Percentiles rank a stretch among this genome's conserved stretches.
These are phyloP conservation scores for Zasmidium angulare DNA, from an alignment of 2,329 filamentous ascomycete species.

Conservation along the genomic window DNA sequence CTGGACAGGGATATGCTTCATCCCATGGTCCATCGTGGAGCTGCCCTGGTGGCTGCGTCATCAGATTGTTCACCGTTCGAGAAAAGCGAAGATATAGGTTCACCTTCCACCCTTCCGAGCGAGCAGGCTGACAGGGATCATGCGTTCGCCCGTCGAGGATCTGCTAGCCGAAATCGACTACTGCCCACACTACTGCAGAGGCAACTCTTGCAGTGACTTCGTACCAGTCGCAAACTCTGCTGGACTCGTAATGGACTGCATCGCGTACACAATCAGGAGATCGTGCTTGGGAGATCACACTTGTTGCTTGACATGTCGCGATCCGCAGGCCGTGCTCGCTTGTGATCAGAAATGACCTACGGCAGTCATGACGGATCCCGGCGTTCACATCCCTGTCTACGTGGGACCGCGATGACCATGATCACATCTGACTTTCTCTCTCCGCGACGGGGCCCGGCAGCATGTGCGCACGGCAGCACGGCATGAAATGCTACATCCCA, in stretches of 20 bases:
- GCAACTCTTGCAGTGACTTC: background rate
- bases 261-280: background rate
- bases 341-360: background rate
- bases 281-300: background rate
- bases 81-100: background rate
- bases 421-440: slow-evolving; percentile 2
- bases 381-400: background rate
- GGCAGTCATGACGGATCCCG: background rate
- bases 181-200: slow-evolving; percentile 1
- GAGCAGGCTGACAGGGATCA: background rate
- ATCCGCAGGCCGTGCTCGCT: background rate
- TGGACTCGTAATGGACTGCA: background rate
- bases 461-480: slow-evolving; percentile 3
- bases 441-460: background rate
- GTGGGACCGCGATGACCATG: background rate
- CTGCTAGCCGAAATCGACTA: background rate
- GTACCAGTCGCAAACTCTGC: background rate
- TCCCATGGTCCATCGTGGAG: background rate
- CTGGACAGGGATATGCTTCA: no score
- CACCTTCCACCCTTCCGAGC: background rate
- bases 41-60: background rate
- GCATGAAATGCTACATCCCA: background rate
- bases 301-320: background rate
- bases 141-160: background rate
- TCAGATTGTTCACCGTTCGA: no score